phyloP scores from a whole-genome alignment of 495 filamentous ascomycete species.

The Talaromyces liani region DNA sequence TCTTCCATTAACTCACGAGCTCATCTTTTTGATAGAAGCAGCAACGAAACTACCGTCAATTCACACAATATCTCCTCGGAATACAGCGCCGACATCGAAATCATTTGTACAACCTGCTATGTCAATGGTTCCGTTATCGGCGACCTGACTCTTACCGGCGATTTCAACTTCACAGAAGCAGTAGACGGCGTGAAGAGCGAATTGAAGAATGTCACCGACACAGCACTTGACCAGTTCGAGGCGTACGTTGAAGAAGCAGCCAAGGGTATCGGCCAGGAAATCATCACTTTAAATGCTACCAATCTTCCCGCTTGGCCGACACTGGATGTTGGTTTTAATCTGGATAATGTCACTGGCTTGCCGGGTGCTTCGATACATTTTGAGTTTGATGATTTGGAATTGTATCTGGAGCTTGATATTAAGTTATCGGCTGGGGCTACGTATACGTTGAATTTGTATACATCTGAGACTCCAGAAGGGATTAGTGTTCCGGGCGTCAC shows the following conservation, averaged over 20 bases:
- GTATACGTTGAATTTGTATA: slow-evolving; percentile 42
- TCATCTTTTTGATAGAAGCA: not conserved
- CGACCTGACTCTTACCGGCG: slow-evolving; percentile 26
- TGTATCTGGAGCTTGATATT: slow-evolving; percentile 44
- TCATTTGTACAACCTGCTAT: slow-evolving; percentile 45
- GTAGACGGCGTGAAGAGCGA: slow-evolving; percentile 25
- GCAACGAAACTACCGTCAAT: not conserved
- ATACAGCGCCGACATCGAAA: slow-evolving; percentile 21
- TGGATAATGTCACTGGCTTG: slow-evolving; percentile 34
- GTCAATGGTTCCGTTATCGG: slow-evolving; percentile 38
- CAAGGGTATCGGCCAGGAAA: slow-evolving; percentile 8
- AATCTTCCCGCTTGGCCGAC: slow-evolving; percentile 17
- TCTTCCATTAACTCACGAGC: not conserved
- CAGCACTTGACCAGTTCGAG: slow-evolving; percentile 9
- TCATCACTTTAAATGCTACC: slow-evolving; percentile 3
- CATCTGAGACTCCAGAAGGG: slow-evolving; percentile 34
- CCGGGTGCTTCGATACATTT: slow-evolving; percentile 35
- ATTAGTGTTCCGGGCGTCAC: slow-evolving; percentile 27
- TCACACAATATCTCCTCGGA: not conserved
- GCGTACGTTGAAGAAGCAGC: slow-evolving; percentile 13
- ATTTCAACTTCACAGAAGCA: slow-evolving; percentile 30
- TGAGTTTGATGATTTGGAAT: slow-evolving; percentile 42
- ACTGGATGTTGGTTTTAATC: slow-evolving; percentile 15
- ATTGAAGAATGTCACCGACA: slow-evolving; percentile 23
- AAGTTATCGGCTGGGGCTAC: slow-evolving; percentile 31